Percentiles rank a stretch among this genome's conserved stretches.
phyloP scores from a whole-genome alignment of 805 yeast genomes.

The Alloascoidea hylecoeti region DNA sequence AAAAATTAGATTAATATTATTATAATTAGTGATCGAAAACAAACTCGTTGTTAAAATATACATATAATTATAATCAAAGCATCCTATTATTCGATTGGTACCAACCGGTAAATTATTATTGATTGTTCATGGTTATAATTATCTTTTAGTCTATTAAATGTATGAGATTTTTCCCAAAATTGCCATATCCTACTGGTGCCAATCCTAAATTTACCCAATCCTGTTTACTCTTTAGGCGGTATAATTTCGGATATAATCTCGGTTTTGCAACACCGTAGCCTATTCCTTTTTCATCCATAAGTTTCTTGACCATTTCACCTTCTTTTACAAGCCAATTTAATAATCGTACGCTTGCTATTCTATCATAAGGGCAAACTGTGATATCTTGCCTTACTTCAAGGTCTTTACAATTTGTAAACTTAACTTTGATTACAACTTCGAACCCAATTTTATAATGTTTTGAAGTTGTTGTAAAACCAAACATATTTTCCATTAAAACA shows the following conservation, averaged over 20 bases:
- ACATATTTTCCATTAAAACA: background rate
- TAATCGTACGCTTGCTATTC: background rate
- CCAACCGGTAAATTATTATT: too few relatives aligned
- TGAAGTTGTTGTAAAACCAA: constrained; percentile 34
- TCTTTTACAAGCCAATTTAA: background rate
- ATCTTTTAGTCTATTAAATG: background rate
- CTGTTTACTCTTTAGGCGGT: background rate
- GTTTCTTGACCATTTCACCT: background rate
- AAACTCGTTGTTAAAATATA: too few relatives aligned
- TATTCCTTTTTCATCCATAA: background rate
- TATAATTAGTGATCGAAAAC: too few relatives aligned
- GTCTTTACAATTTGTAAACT: constrained; percentile 29
- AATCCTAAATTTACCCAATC: background rate
- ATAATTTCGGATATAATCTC: background rate
- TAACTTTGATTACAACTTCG: constrained; percentile 33
- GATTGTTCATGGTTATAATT: too few relatives aligned
- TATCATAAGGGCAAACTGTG: constrained; percentile 34
- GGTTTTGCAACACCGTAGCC: background rate
- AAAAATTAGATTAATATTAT: too few relatives aligned
- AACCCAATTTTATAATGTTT: constrained; percentile 36
- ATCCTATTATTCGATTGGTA: too few relatives aligned
- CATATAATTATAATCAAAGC: too few relatives aligned
- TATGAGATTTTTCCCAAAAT: background rate
- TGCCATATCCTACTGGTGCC: background rate
- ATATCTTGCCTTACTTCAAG: constrained; percentile 35